Evolutionary conservation across 1,139 yeast species (phyloP), one percentile per base, ranked within the genome.

Genomic region (Candida neerlandica): DNA sequence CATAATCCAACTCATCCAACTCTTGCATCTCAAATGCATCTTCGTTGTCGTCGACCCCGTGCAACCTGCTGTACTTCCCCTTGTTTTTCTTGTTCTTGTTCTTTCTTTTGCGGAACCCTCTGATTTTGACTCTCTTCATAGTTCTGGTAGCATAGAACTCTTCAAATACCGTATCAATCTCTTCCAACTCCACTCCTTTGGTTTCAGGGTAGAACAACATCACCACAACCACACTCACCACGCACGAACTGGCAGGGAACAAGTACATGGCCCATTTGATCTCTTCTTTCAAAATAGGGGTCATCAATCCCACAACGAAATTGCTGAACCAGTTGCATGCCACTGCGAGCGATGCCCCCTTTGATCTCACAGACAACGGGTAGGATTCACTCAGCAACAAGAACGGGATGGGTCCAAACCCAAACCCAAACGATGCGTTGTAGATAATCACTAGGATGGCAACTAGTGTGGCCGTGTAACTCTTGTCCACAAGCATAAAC

Each of bases 171-270:
- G 82, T 71, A 64, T 90, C 96, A 88, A 91, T 90, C 51, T 91
- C 96, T 64, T 91, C 97, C 53, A 91, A 75, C 39, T 87, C 84
- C 42, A 90, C 81, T 5, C 97, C 97, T 62, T 88, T 90, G 0
- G 97, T 91, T 65, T 91, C 97, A 0, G 97, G 97, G 63, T 86
- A 90, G 50, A 82, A 73, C 46, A 76, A 75, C 66, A 78, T 80
- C 6, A 91, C 97, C 42, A 76, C 76, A 2, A 69, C 26, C 10
- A 76, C 72, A 30, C 82, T 75, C 3, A 75, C 55, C 10, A 77
- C 59, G 64, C 85, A 80, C 41, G 75, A 71, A 3, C 62, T 50
- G 2, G 81, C 82, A 9, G 82, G 83, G 43, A 78, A 68, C 38
- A 80, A 55, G 58, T 80, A 80, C 65, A 78, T 66, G 47, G 71